phyloP scores from a whole-genome alignment of 1,284 basidiomycete genomes.

The Anthracocystis walkeri region DNA sequence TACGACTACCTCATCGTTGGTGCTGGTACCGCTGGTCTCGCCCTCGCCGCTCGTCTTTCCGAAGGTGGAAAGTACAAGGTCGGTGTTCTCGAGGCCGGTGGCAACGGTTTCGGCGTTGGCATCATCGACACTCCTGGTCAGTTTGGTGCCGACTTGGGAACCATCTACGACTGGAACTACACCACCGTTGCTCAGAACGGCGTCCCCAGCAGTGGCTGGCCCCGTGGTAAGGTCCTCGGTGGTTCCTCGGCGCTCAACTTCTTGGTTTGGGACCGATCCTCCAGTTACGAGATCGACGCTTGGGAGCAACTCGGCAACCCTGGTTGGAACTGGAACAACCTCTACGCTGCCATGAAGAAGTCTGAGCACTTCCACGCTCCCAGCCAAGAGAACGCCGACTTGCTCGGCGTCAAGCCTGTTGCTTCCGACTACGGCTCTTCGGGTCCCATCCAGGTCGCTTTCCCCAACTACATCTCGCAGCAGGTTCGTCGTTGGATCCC shows the following conservation, averaged over 20 bases:
- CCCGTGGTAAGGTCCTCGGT: conserved; percentile 68
- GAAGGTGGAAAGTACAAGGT: conserved; percentile 58
- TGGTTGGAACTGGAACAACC: conserved; percentile 69
- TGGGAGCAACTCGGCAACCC: conserved; percentile 61
- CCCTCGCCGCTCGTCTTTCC: conserved; percentile 59
- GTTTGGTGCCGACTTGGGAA: conserved; percentile 58
- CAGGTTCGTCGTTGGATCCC: conserved; percentile 55
- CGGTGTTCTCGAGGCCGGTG: conserved; percentile 64
- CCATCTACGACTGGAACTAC: conserved; percentile 61
- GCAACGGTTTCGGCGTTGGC: conserved; percentile 43
- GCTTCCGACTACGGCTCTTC: conserved; percentile 59
- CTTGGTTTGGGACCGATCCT: conserved; percentile 68
- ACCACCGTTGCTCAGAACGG: conserved; percentile 53
- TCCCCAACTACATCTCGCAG: conserved; percentile 60
- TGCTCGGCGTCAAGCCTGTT: conserved; percentile 53
- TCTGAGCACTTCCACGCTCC: conserved; percentile 64
- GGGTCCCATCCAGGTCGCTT: conserved; percentile 64
- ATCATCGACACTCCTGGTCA: conserved; percentile 59
- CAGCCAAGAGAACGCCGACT: conserved; percentile 49
- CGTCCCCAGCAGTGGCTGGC: conserved; percentile 51
- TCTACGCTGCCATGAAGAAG: conserved; percentile 71
- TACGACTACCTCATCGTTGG: conserved; percentile 68
- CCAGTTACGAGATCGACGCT: conserved; percentile 65
- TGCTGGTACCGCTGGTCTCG: conserved; percentile 74
- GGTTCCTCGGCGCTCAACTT: conserved; percentile 69